phyloP scores from a whole-genome alignment of 768 basidiomycete genomes.

The Epithele typhae region DNA sequence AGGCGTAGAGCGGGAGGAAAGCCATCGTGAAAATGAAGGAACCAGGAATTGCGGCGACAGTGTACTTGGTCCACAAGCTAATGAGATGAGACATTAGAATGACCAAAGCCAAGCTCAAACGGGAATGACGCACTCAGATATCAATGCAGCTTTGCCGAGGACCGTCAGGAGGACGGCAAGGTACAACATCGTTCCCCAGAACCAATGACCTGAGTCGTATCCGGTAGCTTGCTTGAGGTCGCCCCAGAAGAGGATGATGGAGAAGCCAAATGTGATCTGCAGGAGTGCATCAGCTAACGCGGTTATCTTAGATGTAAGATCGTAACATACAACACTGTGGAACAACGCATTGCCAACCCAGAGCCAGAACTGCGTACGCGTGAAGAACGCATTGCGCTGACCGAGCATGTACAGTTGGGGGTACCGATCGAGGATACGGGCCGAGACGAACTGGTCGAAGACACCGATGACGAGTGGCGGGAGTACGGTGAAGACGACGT shows the following conservation, averaged over 20 bases:
- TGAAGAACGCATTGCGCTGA: conserved; percentile 92
- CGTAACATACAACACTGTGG: conserved; percentile 81
- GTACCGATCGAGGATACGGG: conserved; percentile 93
- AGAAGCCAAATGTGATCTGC: conserved; percentile 85
- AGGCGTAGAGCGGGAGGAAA: conserved; percentile 86
- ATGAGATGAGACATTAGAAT: not conserved
- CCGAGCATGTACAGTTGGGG: conserved; percentile 95
- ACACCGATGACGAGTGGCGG: conserved; percentile 97
- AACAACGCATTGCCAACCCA: conserved; percentile 89
- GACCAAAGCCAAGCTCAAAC: not conserved
- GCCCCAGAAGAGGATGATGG: conserved; percentile 88
- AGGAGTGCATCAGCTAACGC: conserved; percentile 1
- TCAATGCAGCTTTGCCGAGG: conserved; percentile 92
- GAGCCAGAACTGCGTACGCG: conserved; percentile 85
- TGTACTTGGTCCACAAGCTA: conserved; percentile 99
- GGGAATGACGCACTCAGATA: conserved; percentile 81
- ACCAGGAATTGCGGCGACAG: conserved; percentile 94
- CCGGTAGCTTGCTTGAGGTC: conserved; percentile 81
- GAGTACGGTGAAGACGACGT: conserved; percentile 92
- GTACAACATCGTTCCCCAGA: conserved; percentile 98
- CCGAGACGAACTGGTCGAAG: conserved; percentile 98
- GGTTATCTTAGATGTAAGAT: too few relatives aligned
- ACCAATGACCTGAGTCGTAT: conserved; percentile 91
- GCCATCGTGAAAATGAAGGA: conserved; percentile 97
- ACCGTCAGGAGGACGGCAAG: conserved; percentile 91